Evolutionary conservation across 2,329 filamentous ascomycete species (phyloP), one percentile per base, ranked within the genome.

Genomic region (Diaporthe longicolla): DNA sequence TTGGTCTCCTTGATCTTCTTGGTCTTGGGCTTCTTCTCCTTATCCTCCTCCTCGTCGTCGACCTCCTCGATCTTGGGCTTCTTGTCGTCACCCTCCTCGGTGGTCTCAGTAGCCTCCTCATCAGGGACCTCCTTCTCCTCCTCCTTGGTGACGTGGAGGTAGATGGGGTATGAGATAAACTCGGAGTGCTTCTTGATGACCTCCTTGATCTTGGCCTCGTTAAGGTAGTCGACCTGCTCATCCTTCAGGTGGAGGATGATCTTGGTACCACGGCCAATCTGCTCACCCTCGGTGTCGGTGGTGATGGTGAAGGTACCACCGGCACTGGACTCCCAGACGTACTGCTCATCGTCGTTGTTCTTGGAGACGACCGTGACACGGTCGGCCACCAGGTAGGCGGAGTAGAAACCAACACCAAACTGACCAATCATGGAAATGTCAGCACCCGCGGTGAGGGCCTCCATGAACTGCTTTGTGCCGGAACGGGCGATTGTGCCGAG

Each of bases 151-250:
- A 99, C 95, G 89, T 99, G 97, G 80, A 99, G 96, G 92, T 98
- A 99, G 93, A 99, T 99, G 84, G 97, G 97, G 92, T 99, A 99
- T 69, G 97, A 98, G 90, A 99, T 99, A 92, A 99, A 99, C 90
- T 99, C 97, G 84, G 97, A 98, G 94, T 99, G 97, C 94, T 99
- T 99, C 95, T 98, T 98, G 91, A 99, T 95, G 79, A 99, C 96
- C 91, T 99, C 97, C 94, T 99, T 99, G 91, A 99, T 93, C 91
- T 96, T 97, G 90, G 91, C 91, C 93, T 99, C 97, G 87, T 98
- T 97, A 80, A 98, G 90, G 92, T 98, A 99, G 86, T 98, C 97
- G 78, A 89, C 90, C 91, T 99, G 97, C 92, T 99, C 97, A 81
- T 99, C 97, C 94, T 99, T 99, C 83, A 99, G 91, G 91, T 98